Evolutionary conservation across 306 rosid species (phyloP).

Genomic region (Vicia sativa): DNA sequence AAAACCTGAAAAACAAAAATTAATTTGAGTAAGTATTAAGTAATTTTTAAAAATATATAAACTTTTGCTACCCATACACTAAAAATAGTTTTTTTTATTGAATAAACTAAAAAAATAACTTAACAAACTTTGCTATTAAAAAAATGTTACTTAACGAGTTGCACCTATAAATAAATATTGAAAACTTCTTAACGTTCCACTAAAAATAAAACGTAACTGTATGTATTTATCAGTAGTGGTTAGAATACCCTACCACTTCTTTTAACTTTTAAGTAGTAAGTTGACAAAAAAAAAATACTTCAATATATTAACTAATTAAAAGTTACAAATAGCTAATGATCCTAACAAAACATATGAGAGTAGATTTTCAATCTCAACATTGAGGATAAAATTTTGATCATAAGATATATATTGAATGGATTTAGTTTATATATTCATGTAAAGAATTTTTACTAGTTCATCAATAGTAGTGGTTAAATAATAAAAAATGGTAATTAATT

Average conservation of each 20-base stretch:
- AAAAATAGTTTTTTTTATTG: no score
- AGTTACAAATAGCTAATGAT: background rate
- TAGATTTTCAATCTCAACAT: no score
- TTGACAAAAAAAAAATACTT: background rate
- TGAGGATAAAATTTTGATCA: background rate
- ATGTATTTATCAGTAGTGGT: background rate
- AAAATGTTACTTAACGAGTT: background rate
- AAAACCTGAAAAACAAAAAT: slow-evolving; percentile 47
- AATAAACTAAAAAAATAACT: background rate
- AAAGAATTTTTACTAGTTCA: no score
- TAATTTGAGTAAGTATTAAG: background rate
- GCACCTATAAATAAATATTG: background rate
- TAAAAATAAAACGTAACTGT: background rate
- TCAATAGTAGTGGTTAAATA: no score
- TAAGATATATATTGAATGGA: background rate
- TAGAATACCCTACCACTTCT: background rate
- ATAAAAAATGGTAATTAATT: background rate
- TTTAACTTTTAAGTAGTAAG: background rate
- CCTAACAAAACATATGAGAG: background rate
- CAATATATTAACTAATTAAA: background rate
- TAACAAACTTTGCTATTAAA: background rate
- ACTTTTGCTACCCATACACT: background rate
- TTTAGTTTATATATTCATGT: background rate
- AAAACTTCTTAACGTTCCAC: background rate
- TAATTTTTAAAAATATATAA: background rate